A percentile compares a stretch with the other conserved stretches of the same genome.
Conservation (phyloP, 2,329 filamentous ascomycete species). For the Berkeleyomyces rouxiae region DNA sequence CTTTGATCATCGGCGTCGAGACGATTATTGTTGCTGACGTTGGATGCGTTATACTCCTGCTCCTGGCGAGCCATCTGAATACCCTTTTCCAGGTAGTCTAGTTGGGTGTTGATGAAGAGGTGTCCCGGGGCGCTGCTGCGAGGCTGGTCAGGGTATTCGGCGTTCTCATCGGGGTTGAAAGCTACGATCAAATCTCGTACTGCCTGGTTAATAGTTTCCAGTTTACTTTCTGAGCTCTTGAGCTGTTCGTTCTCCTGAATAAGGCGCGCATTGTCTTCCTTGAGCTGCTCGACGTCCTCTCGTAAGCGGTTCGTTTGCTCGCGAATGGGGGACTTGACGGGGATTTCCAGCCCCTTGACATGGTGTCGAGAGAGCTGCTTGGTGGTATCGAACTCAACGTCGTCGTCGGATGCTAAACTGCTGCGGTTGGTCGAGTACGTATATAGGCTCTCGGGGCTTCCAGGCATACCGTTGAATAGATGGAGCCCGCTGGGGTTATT, state of each 20-base stretch:
- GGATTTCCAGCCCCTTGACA: constrained; percentile 37
- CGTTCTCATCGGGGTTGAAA: constrained; percentile 39
- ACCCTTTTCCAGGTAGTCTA: constrained; percentile 55
- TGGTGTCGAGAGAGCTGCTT: constrained; percentile 31
- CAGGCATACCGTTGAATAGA: constrained; percentile 43
- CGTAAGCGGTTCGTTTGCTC: constrained; percentile 35
- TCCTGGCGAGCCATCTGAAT: constrained; percentile 44
- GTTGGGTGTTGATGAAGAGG: constrained; percentile 36
- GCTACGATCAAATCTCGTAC: constrained; percentile 50
- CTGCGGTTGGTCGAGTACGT: constrained; percentile 46
- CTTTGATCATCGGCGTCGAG: constrained; percentile 15
- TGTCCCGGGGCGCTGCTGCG: constrained; percentile 21
- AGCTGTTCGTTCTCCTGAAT: constrained; percentile 33
- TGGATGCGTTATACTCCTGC: constrained; percentile 26
- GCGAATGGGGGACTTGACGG: constrained; percentile 39
- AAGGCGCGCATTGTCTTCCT: constrained; percentile 29
- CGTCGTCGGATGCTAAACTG: constrained; percentile 37
- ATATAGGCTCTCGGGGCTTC: constrained; percentile 62
- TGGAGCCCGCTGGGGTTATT: constrained; percentile 21
- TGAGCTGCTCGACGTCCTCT: constrained; percentile 29
- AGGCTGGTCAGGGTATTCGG: constrained; percentile 23
- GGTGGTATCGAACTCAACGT: constrained; percentile 54
- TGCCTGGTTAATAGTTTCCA: constrained; percentile 51
- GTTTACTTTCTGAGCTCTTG: constrained; percentile 43
- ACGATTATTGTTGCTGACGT: not conserved